Percentiles rank a stretch among this genome's conserved stretches.
Conservation (phyloP, 1,284 basidiomycete genomes). For the Ceratobasidium sp. region DNA sequence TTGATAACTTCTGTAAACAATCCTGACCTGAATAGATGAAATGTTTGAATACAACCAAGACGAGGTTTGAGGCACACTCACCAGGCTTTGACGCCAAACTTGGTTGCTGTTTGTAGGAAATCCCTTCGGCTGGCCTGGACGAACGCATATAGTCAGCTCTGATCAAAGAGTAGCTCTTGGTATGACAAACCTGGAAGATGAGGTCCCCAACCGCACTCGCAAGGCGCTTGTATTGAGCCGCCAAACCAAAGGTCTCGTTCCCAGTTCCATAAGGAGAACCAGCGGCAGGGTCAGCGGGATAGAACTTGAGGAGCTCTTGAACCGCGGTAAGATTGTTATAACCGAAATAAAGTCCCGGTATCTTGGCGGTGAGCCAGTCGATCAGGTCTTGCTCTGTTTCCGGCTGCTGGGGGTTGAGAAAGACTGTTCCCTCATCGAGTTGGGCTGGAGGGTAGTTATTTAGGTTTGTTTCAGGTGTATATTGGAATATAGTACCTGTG, state of each 20-base stretch:
- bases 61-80: neutral
- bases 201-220: conserved; percentile 32
- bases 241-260: conserved; percentile 24
- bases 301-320: conserved; percentile 23
- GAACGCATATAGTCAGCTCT: neutral
- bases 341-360: neutral
- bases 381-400: conserved; percentile 26
- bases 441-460: conserved; percentile 6
- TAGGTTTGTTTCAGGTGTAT: neutral
- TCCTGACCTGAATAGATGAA: neutral
- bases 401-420: neutral
- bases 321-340: neutral
- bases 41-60: conserved; percentile 2
- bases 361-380: conserved; percentile 19
- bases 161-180: neutral
- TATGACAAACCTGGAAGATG: conserved; percentile 19
- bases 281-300: conserved; percentile 25
- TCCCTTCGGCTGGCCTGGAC: conserved; percentile 13
- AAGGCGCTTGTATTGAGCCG: conserved; percentile 36
- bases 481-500: conserved; percentile 50
- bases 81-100: conserved; percentile 29
- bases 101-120: conserved; percentile 14
- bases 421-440: conserved; percentile 45
- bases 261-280: conserved; percentile 41
- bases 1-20: conserved; percentile 9